Conservation (phyloP, 108 stramenopile genomes). For the Heterococcus sp. region DNA sequence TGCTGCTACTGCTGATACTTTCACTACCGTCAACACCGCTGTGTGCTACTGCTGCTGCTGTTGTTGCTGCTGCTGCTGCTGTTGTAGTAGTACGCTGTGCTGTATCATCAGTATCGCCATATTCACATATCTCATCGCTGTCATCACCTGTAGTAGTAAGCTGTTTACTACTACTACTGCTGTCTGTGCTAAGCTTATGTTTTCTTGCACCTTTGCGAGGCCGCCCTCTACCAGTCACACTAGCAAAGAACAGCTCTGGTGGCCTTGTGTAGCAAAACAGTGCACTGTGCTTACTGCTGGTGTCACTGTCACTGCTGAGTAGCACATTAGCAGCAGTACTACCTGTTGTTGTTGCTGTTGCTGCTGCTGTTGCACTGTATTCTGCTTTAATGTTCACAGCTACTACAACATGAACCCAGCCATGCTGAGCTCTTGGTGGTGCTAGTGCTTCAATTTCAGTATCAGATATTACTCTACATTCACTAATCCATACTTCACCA, state of each 20-base stretch:
- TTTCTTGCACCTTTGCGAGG: background rate
- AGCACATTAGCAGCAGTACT: background rate
- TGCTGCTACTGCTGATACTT: background rate
- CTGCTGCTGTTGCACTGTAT: background rate
- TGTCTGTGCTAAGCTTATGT: background rate
- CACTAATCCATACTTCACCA: background rate
- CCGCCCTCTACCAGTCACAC: background rate
- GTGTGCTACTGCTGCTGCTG: background rate
- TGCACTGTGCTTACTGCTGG: background rate
- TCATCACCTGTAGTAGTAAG: background rate
- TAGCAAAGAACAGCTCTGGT: no score
- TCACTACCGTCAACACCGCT: background rate
- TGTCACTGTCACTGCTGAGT: background rate
- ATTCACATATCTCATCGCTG: no score
- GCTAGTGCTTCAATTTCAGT: slow-evolving; percentile 20
- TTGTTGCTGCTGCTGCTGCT: background rate
- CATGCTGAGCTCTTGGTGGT: background rate
- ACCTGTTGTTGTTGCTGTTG: background rate
- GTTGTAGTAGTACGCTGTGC: background rate
- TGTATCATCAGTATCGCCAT: background rate
- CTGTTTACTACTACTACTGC: background rate
- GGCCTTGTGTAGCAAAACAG: no score
- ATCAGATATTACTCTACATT: slow-evolving; percentile 13
- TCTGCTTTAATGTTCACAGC: background rate
- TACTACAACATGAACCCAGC: slow-evolving; percentile 18